Evolutionary conservation across 2,329 filamentous ascomycete species (phyloP), one percentile per base, ranked within the genome.

Genomic region (Fusarium coffeatum): DNA sequence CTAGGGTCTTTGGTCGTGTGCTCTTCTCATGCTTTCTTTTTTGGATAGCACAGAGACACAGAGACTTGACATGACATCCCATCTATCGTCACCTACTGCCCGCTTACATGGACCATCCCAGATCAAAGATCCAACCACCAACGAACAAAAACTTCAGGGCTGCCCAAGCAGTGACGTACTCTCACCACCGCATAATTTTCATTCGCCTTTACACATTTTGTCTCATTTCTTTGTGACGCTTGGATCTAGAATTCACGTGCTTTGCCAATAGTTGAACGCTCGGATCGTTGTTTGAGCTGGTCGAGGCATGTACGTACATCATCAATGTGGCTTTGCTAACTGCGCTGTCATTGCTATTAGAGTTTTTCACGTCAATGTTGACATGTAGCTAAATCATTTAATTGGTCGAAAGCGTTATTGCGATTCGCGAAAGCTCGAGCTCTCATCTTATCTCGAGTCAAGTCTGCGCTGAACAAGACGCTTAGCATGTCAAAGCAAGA

Each of bases 301-400:
- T 53, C 18, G 32, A 27, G 9, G 9, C 22, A 28, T 15, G 32
- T 71, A 22, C 32, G 32, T 71, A 55, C 68, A 71, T 70, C 67
- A 71, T 71, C 64, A 57, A 40, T 40, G 67, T 71, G 67, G 63
- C 67, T 70, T 70, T 53, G 55, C 59, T 28, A 45, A 25, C 43
- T 49, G 40, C 32, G 49, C 43, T 60, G 30, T 49, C 27, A 61
- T 16, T 27, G 10, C 12, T 10, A 18, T 16, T 34, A 27, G 5
- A 50, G n/a, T 34, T 8, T 27, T 28, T 20, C 43, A 46, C 32
- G 25, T 27, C 20, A 45, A 63, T 15, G 3, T 45, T 40, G 32
- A 27, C n/a, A n/a, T 41, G 30, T 8, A 16, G 22, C 10, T 18
- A 16, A 50, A 5, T 25, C 40, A 15, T 23, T 46, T 23, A 34